Conservation (phyloP, 805 yeast genomes). For the Tanozyma kutaoensis region DNA sequence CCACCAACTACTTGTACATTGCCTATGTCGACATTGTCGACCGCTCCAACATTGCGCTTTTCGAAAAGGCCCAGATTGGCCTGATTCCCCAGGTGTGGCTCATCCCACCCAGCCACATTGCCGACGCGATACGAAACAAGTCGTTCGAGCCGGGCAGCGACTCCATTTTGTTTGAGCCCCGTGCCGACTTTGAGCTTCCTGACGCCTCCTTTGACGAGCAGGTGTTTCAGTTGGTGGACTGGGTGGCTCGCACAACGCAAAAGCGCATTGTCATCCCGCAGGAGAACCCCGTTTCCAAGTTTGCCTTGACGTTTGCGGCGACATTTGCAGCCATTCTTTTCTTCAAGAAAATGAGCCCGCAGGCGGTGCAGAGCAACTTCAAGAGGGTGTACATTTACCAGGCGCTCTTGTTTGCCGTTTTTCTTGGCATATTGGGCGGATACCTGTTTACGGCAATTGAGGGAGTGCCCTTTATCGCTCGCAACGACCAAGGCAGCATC, state of each 20-base stretch:
- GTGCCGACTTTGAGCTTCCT: constrained; percentile 23
- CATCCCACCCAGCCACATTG: constrained; percentile 33
- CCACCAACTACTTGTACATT: constrained; percentile 28
- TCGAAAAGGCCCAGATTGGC: constrained; percentile 17
- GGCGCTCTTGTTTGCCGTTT: constrained; percentile 18
- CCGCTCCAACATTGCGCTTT: constrained; percentile 24
- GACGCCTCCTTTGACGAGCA: constrained; percentile 20
- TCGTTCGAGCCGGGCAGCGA: constrained; percentile 6
- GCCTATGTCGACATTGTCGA: constrained; percentile 36
- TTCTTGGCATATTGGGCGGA: constrained; percentile 43
- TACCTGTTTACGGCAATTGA: constrained; percentile 50
- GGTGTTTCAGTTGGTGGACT: constrained; percentile 38
- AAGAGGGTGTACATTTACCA: constrained; percentile 11
- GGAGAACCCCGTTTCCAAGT: constrained; percentile 26
- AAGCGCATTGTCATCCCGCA: constrained; percentile 28
- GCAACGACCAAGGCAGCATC: constrained; percentile 33
- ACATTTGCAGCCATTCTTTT: constrained; percentile 32
- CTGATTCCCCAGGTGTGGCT: constrained; percentile 60
- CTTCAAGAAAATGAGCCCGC: constrained; percentile 34
- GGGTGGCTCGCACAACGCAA: too few relatives aligned
- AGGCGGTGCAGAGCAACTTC: constrained; percentile 6
- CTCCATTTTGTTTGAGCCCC: constrained; percentile 14
- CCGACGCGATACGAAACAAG: constrained; percentile 5
- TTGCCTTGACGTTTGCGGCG: constrained; percentile 29
- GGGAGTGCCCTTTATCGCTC: constrained; percentile 49